A percentile compares a stretch with the other conserved stretches of the same genome.
Conservation (phyloP, 805 yeast genomes). For the Spathaspora girioi region DNA sequence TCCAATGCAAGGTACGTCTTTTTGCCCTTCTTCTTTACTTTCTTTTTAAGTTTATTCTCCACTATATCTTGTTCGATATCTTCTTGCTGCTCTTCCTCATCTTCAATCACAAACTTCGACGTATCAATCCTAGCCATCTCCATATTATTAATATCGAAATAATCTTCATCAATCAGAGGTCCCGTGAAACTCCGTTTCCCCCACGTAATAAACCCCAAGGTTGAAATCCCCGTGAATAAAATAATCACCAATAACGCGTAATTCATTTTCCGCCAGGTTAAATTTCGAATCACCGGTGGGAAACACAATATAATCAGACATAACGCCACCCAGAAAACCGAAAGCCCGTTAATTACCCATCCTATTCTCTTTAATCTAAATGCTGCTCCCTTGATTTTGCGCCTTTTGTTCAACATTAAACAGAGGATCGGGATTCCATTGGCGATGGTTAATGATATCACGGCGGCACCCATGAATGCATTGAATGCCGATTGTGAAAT, state of each 20-base stretch:
- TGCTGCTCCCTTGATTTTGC: conserved; percentile 63
- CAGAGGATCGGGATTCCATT: conserved; percentile 72
- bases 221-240: conserved; percentile 43
- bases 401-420: conserved; percentile 56
- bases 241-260: conserved; percentile 64
- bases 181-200: conserved; percentile 62
- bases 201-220: conserved; percentile 55
- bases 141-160: conserved; percentile 33
- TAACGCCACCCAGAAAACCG: conserved; percentile 57
- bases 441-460: conserved; percentile 68
- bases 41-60: not conserved
- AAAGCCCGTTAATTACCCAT: conserved; percentile 55
- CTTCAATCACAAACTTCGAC: conserved; percentile 9
- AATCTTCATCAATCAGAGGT: conserved; percentile 50
- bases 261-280: conserved; percentile 46
- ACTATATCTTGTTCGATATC: conserved; percentile 7
- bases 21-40: not conserved
- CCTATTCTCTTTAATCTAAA: conserved; percentile 63
- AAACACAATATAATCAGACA: conserved; percentile 62
- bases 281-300: conserved; percentile 55
- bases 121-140: conserved; percentile 14
- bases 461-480: conserved; percentile 82
- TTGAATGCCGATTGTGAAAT: conserved; percentile 73
- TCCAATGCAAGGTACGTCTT: not conserved
- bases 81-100: conserved; percentile 14